Base-by-base conservation (phyloP, 2,329 filamentous ascomycete species). In the Penicillium hordei region DNA sequence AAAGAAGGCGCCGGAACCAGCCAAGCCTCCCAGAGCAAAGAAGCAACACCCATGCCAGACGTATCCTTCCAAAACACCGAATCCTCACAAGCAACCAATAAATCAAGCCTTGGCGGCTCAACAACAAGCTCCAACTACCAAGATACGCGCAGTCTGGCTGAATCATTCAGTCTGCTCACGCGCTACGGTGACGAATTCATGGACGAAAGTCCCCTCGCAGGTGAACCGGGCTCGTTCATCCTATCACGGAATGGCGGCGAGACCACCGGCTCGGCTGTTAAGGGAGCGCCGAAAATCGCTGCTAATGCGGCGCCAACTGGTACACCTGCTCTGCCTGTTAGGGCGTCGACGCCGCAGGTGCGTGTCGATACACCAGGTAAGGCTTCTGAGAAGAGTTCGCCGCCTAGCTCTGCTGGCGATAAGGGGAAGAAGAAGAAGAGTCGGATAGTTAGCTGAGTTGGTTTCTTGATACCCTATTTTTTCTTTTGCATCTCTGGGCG, bases 201-300 rank as follows among this genome's bases (percentile, higher is more conserved):
- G 76, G 86, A 88, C 68, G 85, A 87, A 65, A 86, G 82, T 59
- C 84, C 86, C 0, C 72, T 88, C 15, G 76, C 82, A 8, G 86
- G 86, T 48, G 86, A 88, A 67, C 86, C 86, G 0, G 86, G 86
- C 31, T 81, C 80, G 5, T 87, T 88, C 63, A 82, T 84, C 53
- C 79, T 87, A 61, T 78, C 79, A 7, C 78, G 75, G 52, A 63
- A 66, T 6, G 73, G 68, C 19, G 58, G 56, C 8, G 76, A 78
- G 40, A 52, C 61, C 17, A 66, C 68, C 34, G 64, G 67, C 52
- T n/a, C 31, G 46, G 53, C 58, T 34, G 48, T 44, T 5, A 72
- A 72, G 33, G 61, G 61, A n/a, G 55, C 60, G 27, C 53, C 63
- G 21, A 65, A 65, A 27, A 12, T 36, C 0, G 40, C 48, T 21